Conservation (phyloP, 2,329 filamentous ascomycete genomes). For the Xylaria sp. region DNA sequence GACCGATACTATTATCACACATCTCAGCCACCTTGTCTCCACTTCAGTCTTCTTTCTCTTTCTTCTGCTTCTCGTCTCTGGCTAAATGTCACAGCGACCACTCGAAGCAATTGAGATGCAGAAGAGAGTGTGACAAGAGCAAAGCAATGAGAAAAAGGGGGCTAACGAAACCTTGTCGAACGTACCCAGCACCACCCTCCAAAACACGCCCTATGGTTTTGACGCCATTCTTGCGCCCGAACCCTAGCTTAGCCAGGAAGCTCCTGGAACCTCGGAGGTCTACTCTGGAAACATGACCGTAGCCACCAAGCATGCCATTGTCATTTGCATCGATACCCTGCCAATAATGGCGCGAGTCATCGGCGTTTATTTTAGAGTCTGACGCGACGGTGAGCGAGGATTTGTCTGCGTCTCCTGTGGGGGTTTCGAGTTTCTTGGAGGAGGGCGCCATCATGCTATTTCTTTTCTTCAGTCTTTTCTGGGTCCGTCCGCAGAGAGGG, state of each 20-base stretch:
- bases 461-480: slow-evolving; percentile 4
- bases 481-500: neutral
- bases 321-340: slow-evolving; percentile 50
- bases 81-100: neutral
- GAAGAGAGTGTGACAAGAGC: neutral
- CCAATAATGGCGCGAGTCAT: slow-evolving; percentile 54
- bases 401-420: neutral
- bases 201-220: slow-evolving; percentile 40
- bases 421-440: neutral
- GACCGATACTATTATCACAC: slow-evolving; percentile 68
- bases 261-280: slow-evolving; percentile 74
- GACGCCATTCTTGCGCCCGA: slow-evolving; percentile 45
- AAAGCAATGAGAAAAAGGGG: neutral
- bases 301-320: slow-evolving; percentile 82
- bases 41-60: neutral
- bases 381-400: neutral
- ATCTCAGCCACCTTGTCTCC: slow-evolving; percentile 15
- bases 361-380: slow-evolving; percentile 35
- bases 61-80: neutral
- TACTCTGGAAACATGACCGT: slow-evolving; percentile 66
- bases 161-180: slow-evolving; percentile 10
- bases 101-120: neutral
- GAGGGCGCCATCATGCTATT: slow-evolving; percentile 13
- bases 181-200: slow-evolving; percentile 51
- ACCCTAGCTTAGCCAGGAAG: slow-evolving; percentile 72